These are phyloP conservation scores for Bipolaris oryzae DNA, from an alignment of 2,329 filamentous ascomycete species.

Conservation along the genomic window DNA sequence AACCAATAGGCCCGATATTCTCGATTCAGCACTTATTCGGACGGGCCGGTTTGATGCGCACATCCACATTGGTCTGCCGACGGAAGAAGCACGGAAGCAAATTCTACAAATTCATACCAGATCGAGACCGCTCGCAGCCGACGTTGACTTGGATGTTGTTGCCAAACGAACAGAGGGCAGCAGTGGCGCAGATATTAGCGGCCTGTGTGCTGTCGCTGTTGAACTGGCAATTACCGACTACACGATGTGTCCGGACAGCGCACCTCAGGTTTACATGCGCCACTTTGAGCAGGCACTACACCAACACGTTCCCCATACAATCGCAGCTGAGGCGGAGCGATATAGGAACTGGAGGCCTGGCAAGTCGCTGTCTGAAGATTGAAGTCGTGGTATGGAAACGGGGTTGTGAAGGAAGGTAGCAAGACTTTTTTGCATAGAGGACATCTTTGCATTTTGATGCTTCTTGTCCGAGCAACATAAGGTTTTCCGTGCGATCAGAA, in stretches of 20 bases:
- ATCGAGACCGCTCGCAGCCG: slow-evolving; percentile 63
- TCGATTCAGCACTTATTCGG: slow-evolving; percentile 85
- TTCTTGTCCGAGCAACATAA: background rate
- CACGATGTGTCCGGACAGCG: slow-evolving; percentile 26
- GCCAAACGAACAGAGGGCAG: slow-evolving; percentile 73
- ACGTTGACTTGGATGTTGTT: slow-evolving; percentile 70
- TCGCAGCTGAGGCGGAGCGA: slow-evolving; percentile 51
- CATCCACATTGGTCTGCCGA: slow-evolving; percentile 84
- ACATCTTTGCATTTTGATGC: background rate
- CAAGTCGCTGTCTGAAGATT: slow-evolving; percentile 35
- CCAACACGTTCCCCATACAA: slow-evolving; percentile 51
- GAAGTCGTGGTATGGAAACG: background rate
- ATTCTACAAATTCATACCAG: slow-evolving; percentile 74
- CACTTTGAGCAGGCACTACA: slow-evolving; percentile 55
- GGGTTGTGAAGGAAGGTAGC: background rate
- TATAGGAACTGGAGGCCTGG: slow-evolving; percentile 51
- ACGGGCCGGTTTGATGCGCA: slow-evolving; percentile 84
- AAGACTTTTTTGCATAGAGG: background rate
- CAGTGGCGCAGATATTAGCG: slow-evolving; percentile 82
- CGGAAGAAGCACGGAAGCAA: slow-evolving; percentile 72
- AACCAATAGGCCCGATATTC: slow-evolving; percentile 84
- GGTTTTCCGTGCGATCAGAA: background rate
- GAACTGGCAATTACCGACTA: slow-evolving; percentile 45
- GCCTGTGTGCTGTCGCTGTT: slow-evolving; percentile 55
- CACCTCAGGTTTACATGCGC: slow-evolving; percentile 50